phyloP scores from a whole-genome alignment of 1,284 basidiomycete species.

The Fomitiporia mediterranea region DNA sequence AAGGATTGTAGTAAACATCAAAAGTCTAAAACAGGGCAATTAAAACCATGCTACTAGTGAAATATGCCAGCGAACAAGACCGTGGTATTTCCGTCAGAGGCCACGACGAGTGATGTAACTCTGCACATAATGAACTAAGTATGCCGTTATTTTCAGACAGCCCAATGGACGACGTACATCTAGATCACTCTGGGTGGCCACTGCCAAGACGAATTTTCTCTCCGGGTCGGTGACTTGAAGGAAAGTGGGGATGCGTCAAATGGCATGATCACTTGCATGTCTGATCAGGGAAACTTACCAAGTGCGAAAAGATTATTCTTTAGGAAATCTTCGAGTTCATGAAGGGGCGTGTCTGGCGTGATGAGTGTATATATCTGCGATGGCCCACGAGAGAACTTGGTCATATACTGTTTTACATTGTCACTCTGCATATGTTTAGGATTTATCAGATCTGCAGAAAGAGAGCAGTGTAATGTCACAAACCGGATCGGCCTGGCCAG shows the following conservation, averaged over 20 bases:
- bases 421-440: slow-evolving; percentile 43
- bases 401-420: slow-evolving; percentile 64
- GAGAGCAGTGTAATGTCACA: slow-evolving; percentile 27
- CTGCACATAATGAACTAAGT: slow-evolving; percentile 11
- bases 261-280: background rate
- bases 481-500: slow-evolving; percentile 65
- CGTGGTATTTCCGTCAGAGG: background rate
- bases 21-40: too few relatives aligned
- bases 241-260: background rate
- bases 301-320: slow-evolving; percentile 69
- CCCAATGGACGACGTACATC: slow-evolving; percentile 42
- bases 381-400: slow-evolving; percentile 67
- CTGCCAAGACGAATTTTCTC: slow-evolving; percentile 81
- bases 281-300: slow-evolving; percentile 39
- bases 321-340: slow-evolving; percentile 75
- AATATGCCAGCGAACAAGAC: background rate
- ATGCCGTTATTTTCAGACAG: slow-evolving; percentile 8
- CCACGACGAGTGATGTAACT: slow-evolving; percentile 25
- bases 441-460: background rate
- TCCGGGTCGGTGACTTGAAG: slow-evolving; percentile 70
- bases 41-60: too few relatives aligned
- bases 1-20: too few relatives aligned
- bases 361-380: slow-evolving; percentile 72
- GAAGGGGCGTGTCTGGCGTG: slow-evolving; percentile 72
- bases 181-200: slow-evolving; percentile 77